These are phyloP conservation scores for Triticum dicoccoides DNA, from an alignment of 176 grass and related monocot genomes.

Conservation along the genomic window DNA sequence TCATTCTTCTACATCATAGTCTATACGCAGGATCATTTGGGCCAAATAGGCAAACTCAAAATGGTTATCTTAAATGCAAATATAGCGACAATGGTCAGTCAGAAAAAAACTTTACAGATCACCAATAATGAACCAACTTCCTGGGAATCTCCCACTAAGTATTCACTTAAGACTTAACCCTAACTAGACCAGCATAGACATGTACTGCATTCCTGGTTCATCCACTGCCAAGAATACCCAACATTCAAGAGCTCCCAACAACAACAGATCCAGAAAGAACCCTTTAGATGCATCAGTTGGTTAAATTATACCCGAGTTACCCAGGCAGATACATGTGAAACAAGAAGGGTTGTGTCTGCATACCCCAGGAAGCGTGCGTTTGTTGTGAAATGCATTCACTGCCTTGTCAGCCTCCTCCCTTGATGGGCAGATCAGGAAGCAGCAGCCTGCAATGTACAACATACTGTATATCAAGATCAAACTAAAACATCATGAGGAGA, in stretches of 20 bases:
- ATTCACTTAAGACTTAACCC: background rate
- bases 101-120: background rate
- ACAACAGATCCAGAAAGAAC: background rate
- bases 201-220: background rate
- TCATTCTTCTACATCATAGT: background rate
- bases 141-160: background rate
- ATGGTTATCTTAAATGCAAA: background rate
- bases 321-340: slow-evolving; percentile 10
- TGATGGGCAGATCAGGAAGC: slow-evolving; percentile 93
- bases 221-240: background rate
- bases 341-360: slow-evolving; percentile 15
- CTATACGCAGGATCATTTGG: background rate
- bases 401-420: slow-evolving; percentile 96
- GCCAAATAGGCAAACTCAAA: background rate
- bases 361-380: slow-evolving; percentile 82
- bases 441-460: slow-evolving; percentile 46
- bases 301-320: background rate
- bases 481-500: background rate
- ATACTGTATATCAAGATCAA: slow-evolving; percentile 11
- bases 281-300: background rate
- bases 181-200: background rate
- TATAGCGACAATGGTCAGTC: background rate
- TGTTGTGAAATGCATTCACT: slow-evolving; percentile 90
- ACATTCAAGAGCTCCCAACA: slow-evolving; percentile 21
- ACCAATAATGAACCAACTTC: background rate